phyloP scores from a whole-genome alignment of 73 alveolate species.

The Paramecium octaurelia region DNA sequence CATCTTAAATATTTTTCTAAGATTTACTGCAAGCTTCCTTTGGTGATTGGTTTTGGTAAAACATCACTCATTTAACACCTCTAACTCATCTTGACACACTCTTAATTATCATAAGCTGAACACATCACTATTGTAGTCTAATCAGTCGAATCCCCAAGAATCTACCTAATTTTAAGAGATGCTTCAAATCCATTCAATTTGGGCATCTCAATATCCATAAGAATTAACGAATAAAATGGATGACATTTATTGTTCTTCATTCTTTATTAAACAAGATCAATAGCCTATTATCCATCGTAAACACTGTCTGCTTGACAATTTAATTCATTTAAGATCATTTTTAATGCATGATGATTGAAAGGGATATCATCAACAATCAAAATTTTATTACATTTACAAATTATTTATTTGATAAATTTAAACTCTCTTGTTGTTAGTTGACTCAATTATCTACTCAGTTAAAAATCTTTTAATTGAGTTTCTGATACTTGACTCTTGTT shows the following conservation, averaged over 20 bases:
- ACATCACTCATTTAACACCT: background rate
- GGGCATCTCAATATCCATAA: conserved; percentile 49
- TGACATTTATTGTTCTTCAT: background rate
- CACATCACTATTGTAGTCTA: background rate
- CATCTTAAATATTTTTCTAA: conserved; percentile 25
- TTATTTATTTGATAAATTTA: background rate
- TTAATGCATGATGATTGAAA: conserved; percentile 15
- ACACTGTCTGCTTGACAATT: conserved; percentile 10
- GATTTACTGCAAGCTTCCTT: background rate
- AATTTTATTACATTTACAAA: conserved; percentile 1
- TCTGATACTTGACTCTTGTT: background rate
- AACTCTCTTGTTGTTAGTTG: background rate
- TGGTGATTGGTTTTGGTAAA: background rate
- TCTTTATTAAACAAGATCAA: background rate
- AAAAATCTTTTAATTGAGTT: background rate
- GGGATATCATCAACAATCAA: conserved; percentile 45
- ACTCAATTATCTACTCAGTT: background rate
- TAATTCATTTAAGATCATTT: background rate
- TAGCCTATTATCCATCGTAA: conserved; percentile 15
- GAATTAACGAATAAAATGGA: background rate
- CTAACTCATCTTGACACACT: background rate
- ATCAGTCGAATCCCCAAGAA: background rate
- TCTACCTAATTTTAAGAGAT: background rate
- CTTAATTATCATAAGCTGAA: conserved; percentile 45
- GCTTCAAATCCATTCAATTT: conserved; percentile 32